These are phyloP conservation scores for Pythium phragmiticola DNA, from an alignment of 352 stramenopile genomes.

Conservation along the genomic window DNA sequence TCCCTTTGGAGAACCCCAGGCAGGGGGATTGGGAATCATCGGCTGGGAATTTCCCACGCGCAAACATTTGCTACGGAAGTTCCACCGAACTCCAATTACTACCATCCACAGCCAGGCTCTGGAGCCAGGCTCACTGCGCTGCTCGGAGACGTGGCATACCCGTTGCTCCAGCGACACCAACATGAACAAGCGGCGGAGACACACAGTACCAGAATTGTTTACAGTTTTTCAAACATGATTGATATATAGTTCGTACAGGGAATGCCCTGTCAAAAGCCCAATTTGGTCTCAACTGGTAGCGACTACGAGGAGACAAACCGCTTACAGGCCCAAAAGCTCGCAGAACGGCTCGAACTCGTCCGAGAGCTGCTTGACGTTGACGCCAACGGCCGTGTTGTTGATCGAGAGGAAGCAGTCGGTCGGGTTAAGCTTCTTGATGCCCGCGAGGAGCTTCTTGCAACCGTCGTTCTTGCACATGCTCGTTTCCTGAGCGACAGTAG, in stretches of 20 bases:
- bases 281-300: background rate
- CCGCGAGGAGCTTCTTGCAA: slow-evolving; percentile 32
- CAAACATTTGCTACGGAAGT: too few relatives aligned
- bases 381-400: slow-evolving; percentile 10
- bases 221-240: background rate
- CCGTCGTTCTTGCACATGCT: slow-evolving; percentile 30
- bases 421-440: slow-evolving; percentile 22
- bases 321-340: slow-evolving; percentile 16
- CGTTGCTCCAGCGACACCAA: too few relatives aligned
- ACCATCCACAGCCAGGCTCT: too few relatives aligned
- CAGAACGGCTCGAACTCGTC: slow-evolving; percentile 33
- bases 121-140: too few relatives aligned
- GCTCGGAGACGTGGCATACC: too few relatives aligned
- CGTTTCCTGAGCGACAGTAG: slow-evolving; percentile 23
- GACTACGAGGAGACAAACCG: background rate
- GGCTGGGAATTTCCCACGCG: too few relatives aligned
- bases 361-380: slow-evolving; percentile 39
- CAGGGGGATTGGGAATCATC: too few relatives aligned
- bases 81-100: too few relatives aligned
- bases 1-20: too few relatives aligned
- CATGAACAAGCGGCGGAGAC: too few relatives aligned
- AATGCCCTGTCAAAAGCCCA: background rate
- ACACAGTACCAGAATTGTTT: too few relatives aligned
- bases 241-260: background rate
- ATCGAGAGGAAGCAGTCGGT: slow-evolving; percentile 34